A percentile compares a stretch with the other conserved stretches of the same genome.
These are phyloP conservation scores for Cucumis hystrix DNA, from an alignment of 306 rosid genomes.

Conservation along the genomic window DNA sequence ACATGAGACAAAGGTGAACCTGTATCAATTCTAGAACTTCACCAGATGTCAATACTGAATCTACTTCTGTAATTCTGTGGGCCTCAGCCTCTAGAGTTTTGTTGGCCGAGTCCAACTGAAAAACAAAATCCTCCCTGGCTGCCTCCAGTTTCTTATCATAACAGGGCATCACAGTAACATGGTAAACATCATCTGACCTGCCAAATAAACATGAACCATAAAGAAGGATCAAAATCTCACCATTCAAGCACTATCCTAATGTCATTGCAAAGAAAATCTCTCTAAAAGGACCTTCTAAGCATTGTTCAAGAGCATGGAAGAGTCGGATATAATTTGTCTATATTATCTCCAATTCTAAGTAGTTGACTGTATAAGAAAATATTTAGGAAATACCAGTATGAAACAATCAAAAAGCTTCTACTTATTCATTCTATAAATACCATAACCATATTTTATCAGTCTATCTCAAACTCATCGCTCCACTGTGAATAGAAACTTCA, in stretches of 20 bases:
- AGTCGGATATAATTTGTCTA: not conserved
- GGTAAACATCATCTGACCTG: conserved; percentile 83
- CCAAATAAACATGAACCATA: not conserved
- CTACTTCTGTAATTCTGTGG: conserved; percentile 55
- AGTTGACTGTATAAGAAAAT: not conserved
- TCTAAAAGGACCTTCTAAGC: not conserved
- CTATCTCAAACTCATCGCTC: not conserved
- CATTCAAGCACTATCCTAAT: not conserved
- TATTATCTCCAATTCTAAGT: not conserved
- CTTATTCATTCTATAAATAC: not conserved
- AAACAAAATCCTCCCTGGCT: conserved; percentile 76
- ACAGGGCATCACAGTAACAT: conserved; percentile 96
- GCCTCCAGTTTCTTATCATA: conserved; percentile 98
- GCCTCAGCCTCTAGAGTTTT: conserved; percentile 25
- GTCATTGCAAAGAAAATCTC: not conserved
- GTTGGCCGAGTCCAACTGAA: conserved; percentile 28
- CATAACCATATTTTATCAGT: not conserved
- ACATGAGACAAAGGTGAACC: conserved; percentile 25
- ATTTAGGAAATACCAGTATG: not conserved
- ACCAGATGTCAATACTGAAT: conserved; percentile 86
- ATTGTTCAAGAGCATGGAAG: not conserved
- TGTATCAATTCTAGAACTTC: conserved; percentile 86
- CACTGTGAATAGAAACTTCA: not conserved
- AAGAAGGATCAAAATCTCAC: not conserved
- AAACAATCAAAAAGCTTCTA: not conserved